Evolutionary conservation across 192 early-diverging fungal genomes (phyloP).

Genomic region (Lobosporangium transversale): DNA sequence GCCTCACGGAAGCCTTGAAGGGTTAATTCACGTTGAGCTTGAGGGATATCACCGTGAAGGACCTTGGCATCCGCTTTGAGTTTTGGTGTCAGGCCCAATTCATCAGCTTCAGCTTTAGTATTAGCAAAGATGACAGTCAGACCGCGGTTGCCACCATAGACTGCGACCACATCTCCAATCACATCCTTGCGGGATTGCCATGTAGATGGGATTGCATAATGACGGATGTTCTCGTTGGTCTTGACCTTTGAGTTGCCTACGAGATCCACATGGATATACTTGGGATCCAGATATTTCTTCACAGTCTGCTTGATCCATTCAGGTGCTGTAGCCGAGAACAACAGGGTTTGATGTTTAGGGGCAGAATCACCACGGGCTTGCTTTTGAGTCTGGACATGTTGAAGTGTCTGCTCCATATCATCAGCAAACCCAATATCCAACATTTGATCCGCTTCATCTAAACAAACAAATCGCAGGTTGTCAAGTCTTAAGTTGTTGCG

Average conservation of each 20-base stretch:
- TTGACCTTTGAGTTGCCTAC: constrained; percentile 88
- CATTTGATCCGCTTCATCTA: constrained; percentile 91
- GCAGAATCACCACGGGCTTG: constrained; percentile 41
- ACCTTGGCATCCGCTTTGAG: constrained; percentile 79
- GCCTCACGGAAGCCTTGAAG: constrained; percentile 89
- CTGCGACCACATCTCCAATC: constrained; percentile 92
- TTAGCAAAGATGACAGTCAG: constrained; percentile 96
- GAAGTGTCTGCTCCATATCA: constrained; percentile 81
- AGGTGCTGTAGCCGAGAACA: constrained; percentile 88
- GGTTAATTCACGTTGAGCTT: constrained; percentile 78
- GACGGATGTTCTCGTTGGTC: constrained; percentile 88
- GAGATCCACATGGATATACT: constrained; percentile 80
- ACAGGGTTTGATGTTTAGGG: constrained; percentile 72
- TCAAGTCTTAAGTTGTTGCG: constrained; percentile 78
- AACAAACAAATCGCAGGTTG: constrained; percentile 67
- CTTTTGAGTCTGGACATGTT: constrained; percentile 83
- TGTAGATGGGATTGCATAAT: constrained; percentile 85
- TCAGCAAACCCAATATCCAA: constrained; percentile 84
- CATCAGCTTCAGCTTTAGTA: constrained; percentile 90
- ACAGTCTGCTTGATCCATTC: constrained; percentile 80
- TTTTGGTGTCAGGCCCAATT: constrained; percentile 80
- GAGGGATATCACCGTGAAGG: constrained; percentile 86
- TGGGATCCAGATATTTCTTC: constrained; percentile 61
- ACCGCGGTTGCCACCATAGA: constrained; percentile 81
- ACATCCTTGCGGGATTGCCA: constrained; percentile 92